Evolutionary conservation across 176 grass and related monocot genomes (phyloP).

Genomic region (Pharus latifolius): DNA sequence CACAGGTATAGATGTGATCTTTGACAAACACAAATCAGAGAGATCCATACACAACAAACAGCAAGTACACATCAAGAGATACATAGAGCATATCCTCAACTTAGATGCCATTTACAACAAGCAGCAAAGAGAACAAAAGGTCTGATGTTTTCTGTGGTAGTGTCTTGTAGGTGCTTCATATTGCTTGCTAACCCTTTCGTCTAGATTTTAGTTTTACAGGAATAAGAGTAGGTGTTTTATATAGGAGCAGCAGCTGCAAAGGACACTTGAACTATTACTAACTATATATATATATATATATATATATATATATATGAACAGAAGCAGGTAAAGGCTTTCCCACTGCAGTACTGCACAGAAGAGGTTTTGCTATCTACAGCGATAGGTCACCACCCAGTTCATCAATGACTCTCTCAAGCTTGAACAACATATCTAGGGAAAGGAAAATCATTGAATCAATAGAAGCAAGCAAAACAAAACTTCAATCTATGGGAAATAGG

Average conservation of each 20-base stretch:
- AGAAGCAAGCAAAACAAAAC: background rate
- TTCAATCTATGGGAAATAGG: background rate
- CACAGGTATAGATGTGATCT: background rate
- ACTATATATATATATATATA: no score
- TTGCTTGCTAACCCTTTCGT: background rate
- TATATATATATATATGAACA: background rate
- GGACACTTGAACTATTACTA: background rate
- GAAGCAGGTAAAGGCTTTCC: background rate
- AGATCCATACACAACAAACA: background rate
- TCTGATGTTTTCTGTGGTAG: background rate
- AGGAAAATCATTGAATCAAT: slow-evolving; percentile 2
- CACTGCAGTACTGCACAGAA: background rate
- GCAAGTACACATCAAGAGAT: background rate
- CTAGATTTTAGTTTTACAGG: background rate
- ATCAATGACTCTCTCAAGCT: slow-evolving; percentile 51
- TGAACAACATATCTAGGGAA: slow-evolving; percentile 54
- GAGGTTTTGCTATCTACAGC: slow-evolving; percentile 23
- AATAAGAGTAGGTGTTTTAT: background rate
- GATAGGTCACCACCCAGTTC: slow-evolving; percentile 46
- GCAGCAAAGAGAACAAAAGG: background rate
- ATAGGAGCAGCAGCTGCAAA: background rate
- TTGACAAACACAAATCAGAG: background rate
- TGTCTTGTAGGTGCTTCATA: background rate
- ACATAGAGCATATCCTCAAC: background rate
- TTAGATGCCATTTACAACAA: background rate